Base-by-base conservation (phyloP, 495 filamentous ascomycete species). In the Tetracladium setigerum region DNA sequence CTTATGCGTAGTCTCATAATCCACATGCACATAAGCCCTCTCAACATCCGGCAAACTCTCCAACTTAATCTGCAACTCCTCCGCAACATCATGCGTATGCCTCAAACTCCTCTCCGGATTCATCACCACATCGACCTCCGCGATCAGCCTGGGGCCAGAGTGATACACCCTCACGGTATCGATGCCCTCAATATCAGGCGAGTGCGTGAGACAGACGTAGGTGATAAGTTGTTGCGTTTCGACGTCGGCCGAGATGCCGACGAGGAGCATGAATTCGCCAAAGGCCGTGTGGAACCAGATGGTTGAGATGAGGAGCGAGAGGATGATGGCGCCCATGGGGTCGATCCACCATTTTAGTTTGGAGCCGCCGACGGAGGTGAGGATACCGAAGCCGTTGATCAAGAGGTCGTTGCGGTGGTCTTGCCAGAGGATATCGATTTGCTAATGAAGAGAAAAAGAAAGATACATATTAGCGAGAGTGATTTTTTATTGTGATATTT, bases 1-100 rank as follows among this genome's bases (percentile, higher is more conserved):
- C 68, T 95, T 95, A 64, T 98, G 92, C n/a, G 83, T 89, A 6
- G 89, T 90, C 73, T 98, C 92, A 55, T 91, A 97, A 60, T 98
- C 92, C 13, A 96, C 89, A 66, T 98, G 92, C 12, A 97, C 92
- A 67, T 97, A 98, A 1, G 89, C 88, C 50, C 92, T 68, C 73
- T 97, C 92, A 2, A 98, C 83, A 62, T 95, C 81, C 4, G 94
- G 92, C 53, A 98, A 63, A 32, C 80, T 83, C 77, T 98, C 92
- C 4, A 98, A 71, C 69, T 96, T 97, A 43, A 85, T 85, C 73
- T 98, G 92, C 50, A 98, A 72, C 59, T 82, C 89, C 66, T 98
- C 92, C 0, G 92, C 92, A 6, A 96, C 77, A 58, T 98, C 92
- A 62, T 98, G 92, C 0, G 90, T 95, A 17, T 79, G 81, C 44